Evolutionary conservation across 306 rosid genomes (phyloP).

Genomic region (Psophocarpus tetragonolobus): DNA sequence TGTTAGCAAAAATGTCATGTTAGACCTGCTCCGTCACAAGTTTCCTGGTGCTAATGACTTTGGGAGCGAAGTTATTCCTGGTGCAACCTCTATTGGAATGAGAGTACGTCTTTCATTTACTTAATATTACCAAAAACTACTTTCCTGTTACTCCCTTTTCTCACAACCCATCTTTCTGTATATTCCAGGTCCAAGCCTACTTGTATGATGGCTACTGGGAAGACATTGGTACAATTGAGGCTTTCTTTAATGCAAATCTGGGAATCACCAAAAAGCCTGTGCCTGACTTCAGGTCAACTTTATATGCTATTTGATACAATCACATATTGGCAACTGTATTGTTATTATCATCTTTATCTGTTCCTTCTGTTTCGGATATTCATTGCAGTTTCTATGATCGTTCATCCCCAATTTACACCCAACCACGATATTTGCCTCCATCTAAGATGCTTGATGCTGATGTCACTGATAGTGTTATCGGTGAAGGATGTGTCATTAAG

Average conservation of each 20-base stretch:
- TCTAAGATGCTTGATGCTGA: constrained; percentile 99
- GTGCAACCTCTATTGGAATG: constrained; percentile 90
- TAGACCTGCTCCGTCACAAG: constrained; percentile 72
- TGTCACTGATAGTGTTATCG: constrained; percentile 95
- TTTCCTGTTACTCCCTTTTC: neutral
- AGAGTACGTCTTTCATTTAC: constrained; percentile 58
- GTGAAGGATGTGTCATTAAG: constrained; percentile 99
- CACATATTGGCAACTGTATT: constrained; percentile 12
- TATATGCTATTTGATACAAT: constrained; percentile 1
- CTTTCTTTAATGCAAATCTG: constrained; percentile 94
- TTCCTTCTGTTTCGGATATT: constrained; percentile 9
- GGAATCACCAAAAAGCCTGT: constrained; percentile 97
- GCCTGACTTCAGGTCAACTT: constrained; percentile 87
- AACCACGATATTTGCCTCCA: constrained; percentile 96
- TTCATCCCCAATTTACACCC: constrained; percentile 98
- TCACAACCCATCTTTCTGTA: neutral
- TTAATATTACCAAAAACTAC: neutral
- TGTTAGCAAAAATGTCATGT: constrained; percentile 88
- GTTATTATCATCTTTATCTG: constrained; percentile 5
- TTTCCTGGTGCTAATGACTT: constrained; percentile 98
- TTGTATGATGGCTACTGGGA: constrained; percentile 99
- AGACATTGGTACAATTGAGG: constrained; percentile 99
- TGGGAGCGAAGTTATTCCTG: constrained; percentile 99
- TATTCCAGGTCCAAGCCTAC: constrained; percentile 92
- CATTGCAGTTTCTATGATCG: constrained; percentile 90